phyloP scores from a whole-genome alignment of 179 eudicot genomes.

The Sideroxylon spinosum region DNA sequence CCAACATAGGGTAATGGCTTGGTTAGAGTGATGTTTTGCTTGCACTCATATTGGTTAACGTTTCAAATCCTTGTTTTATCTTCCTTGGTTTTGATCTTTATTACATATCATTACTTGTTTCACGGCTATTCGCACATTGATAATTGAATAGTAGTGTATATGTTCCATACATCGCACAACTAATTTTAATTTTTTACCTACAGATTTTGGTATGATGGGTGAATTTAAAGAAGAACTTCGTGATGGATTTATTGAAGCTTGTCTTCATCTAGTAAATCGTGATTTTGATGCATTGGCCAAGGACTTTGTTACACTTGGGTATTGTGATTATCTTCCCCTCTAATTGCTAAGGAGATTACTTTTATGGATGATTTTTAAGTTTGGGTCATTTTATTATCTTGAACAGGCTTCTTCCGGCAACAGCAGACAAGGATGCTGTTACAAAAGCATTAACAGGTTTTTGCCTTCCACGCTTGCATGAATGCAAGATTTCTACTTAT shows the following conservation, averaged over 20 bases:
- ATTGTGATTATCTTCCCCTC: slow-evolving; percentile 19
- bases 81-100: not conserved
- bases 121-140: not conserved
- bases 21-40: not conserved
- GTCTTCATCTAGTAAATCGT: slow-evolving; percentile 94
- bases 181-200: slow-evolving; percentile 13
- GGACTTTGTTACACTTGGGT: slow-evolving; percentile 97
- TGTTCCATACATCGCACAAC: not conserved
- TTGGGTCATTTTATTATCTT: slow-evolving; percentile 16
- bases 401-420: slow-evolving; percentile 89
- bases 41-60: not conserved
- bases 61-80: not conserved
- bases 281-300: slow-evolving; percentile 83
- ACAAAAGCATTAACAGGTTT: slow-evolving; percentile 87
- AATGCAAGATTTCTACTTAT: not conserved
- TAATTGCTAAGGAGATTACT: not conserved
- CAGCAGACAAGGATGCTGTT: slow-evolving; percentile 82
- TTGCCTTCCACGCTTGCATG: slow-evolving; percentile 9
- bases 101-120: not conserved
- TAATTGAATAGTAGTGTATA: not conserved
- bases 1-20: not conserved
- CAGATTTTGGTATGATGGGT: slow-evolving; percentile 99
- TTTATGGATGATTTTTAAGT: slow-evolving; percentile 9
- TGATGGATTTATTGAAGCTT: slow-evolving; percentile 96
- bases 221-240: slow-evolving; percentile 87